phyloP scores from a whole-genome alignment of 139 green algal species.

The Micromonas pusilla region DNA sequence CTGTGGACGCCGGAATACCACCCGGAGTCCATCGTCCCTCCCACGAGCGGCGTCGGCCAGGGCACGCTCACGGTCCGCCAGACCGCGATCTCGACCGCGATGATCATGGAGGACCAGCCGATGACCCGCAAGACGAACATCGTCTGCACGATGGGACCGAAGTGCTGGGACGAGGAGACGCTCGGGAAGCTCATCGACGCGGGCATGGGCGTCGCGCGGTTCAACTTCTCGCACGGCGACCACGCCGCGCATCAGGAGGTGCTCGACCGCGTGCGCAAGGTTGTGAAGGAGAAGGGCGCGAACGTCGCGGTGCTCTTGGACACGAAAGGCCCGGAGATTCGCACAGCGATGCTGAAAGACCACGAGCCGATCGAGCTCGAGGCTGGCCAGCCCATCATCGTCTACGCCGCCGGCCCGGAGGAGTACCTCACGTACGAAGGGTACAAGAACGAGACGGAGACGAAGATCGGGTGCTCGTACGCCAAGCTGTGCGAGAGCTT shows the following conservation, averaged over 20 bases:
- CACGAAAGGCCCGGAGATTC: conserved; percentile 56
- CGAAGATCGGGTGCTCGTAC: conserved; percentile 41
- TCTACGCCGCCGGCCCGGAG: conserved; percentile 40
- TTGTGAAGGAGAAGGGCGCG: not conserved
- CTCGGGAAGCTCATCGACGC: not conserved
- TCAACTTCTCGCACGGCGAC: conserved; percentile 8
- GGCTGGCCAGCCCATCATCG: conserved; percentile 39
- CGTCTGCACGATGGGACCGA: conserved; percentile 48
- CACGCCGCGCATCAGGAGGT: conserved; percentile 56
- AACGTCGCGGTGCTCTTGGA: conserved; percentile 43
- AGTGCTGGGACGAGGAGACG: not conserved
- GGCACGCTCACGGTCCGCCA: not conserved
- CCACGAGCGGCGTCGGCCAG: not conserved
- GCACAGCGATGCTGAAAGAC: conserved; percentile 49
- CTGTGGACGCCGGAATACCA: conserved; percentile 23
- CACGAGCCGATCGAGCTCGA: conserved; percentile 34
- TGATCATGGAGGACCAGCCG: not conserved
- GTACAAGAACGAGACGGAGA: conserved; percentile 36
- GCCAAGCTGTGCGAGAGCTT: conserved; percentile 49
- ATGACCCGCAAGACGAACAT: conserved; percentile 46
- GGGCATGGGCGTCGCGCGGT: not conserved
- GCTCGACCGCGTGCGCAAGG: conserved; percentile 22
- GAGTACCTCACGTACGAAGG: conserved; percentile 40
- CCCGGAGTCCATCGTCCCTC: conserved; percentile 11
- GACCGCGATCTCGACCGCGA: not conserved